These are phyloP conservation scores for Gilbertella persicaria DNA, from an alignment of 371 early-diverging fungal genomes.

Conservation along the genomic window DNA sequence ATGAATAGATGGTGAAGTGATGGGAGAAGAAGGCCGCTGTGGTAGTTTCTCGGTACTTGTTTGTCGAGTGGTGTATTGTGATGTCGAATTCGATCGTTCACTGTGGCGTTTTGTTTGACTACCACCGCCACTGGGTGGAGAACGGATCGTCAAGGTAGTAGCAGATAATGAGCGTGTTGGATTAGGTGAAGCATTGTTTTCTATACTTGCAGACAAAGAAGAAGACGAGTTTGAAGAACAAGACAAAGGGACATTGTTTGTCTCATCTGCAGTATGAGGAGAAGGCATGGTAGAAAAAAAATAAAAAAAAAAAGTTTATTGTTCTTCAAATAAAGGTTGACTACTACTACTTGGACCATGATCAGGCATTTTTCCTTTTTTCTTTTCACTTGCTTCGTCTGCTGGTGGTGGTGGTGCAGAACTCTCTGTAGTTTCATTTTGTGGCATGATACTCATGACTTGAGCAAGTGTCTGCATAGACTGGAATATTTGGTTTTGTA, in stretches of 20 bases:
- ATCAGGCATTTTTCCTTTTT: slow-evolving; percentile 16
- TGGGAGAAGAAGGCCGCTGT: slow-evolving; percentile 45
- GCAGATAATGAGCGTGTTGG: slow-evolving; percentile 37
- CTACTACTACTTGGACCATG: too few species aligned
- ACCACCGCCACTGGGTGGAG: slow-evolving; percentile 42
- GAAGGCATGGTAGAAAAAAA: too few species aligned
- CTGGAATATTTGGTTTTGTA: slow-evolving; percentile 67
- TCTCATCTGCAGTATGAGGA: too few species aligned
- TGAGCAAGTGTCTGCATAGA: slow-evolving; percentile 60
- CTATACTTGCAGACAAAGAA: slow-evolving; percentile 27
- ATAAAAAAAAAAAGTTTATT: too few species aligned
- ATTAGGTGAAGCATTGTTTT: slow-evolving; percentile 6
- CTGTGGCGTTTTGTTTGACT: slow-evolving; percentile 42
- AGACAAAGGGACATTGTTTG: too few species aligned
- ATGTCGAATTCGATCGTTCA: slow-evolving; percentile 22
- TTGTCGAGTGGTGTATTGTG: slow-evolving; percentile 9
- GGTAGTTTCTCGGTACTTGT: slow-evolving; percentile 19
- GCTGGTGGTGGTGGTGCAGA: neutral
- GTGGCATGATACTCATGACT: slow-evolving; percentile 51
- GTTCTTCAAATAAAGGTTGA: too few species aligned
- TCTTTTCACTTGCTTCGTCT: slow-evolving; percentile 10
- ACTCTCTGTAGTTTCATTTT: neutral
- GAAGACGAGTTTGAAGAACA: slow-evolving; percentile 53
- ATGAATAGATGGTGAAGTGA: slow-evolving; percentile 48
- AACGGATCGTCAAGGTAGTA: slow-evolving; percentile 24